Conservation (phyloP, 768 basidiomycete genomes). For the Kwoniella dendrophila region DNA sequence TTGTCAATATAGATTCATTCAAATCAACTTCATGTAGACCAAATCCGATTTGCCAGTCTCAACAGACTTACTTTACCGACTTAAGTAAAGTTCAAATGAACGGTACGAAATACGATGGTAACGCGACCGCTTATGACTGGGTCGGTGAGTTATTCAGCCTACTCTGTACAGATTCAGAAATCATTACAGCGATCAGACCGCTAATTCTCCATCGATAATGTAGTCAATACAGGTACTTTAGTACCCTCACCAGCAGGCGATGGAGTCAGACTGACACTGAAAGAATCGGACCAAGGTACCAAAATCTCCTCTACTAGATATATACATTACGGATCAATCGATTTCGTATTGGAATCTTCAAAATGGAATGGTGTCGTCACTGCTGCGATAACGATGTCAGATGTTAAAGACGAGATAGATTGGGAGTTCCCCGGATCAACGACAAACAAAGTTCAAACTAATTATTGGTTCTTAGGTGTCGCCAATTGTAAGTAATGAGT, state of each 20-base stretch:
- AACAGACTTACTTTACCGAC: conserved; percentile 49
- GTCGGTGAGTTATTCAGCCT: conserved; percentile 36
- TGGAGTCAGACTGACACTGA: conserved; percentile 62
- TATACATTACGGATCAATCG: conserved; percentile 74
- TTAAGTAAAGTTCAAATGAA: conserved; percentile 69
- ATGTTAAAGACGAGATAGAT: conserved; percentile 62
- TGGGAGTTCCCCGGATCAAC: conserved; percentile 55
- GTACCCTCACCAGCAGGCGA: conserved; percentile 29
- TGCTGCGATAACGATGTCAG: conserved; percentile 69
- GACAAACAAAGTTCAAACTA: conserved; percentile 72
- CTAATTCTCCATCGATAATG: not conserved
- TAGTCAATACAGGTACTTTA: conserved; percentile 31
- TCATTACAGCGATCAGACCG: too few relatives aligned
- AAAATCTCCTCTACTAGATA: conserved; percentile 77
- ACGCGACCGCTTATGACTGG: conserved; percentile 66
- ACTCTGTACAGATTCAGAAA: too few relatives aligned
- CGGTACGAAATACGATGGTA: conserved; percentile 70
- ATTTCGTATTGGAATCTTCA: conserved; percentile 62
- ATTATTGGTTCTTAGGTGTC: conserved; percentile 58
- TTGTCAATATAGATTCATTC: conserved; percentile 62
- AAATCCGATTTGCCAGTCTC: conserved; percentile 70
- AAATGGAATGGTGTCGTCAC: conserved; percentile 79
- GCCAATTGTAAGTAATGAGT: conserved; percentile 37
- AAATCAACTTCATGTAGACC: conserved; percentile 67
- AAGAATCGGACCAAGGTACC: conserved; percentile 71